Base-by-base conservation (phyloP, 805 yeast genomes). In the Komagataella ulmi region DNA sequence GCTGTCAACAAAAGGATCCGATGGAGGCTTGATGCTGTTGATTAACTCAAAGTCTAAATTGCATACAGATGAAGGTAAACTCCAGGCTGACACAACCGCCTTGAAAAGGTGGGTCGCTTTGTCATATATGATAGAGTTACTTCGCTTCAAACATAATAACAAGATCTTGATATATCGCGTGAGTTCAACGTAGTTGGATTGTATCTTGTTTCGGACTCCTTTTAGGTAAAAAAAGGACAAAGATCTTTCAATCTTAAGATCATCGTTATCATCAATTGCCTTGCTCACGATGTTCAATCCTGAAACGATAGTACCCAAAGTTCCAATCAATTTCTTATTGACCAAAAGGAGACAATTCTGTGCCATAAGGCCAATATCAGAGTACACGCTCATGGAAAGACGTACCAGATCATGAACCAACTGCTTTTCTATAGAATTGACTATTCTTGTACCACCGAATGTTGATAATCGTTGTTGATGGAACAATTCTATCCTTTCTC, bases 381-480 rank as follows among this genome's bases (percentile, higher is more conserved):
- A 69, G 60, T 87, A 91, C 0, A 83, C 71, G 0, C 96, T 86
- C 7, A 85, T 74, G 0, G 90, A 73, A 19, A 85, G 62, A 10
- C 68, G 63, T 12, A 85, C 79, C 7, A 90, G 69, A 62, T 88
- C 95, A 49, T 71, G 73, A 45, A 93, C 63, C 44, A 93, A 65
- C 1, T 70, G 51, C 51, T 72, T 76, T 55, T 89, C 97, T 7
- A 83, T 61, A 6, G 73, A 76, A 0, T 88, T 77, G 58, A 87
- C 86, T 6, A 81, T 69, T 55, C 96, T 73, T 3, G 85, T 80
- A 0, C 91, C 84, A 0, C 88, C 76, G 58, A 83, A 87, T 44
- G 86, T 72, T 1, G 80, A 70, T 23, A 84, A 77, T 57, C 98
- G 76, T 57, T 85, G 81, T 62, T 79, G 78, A 57, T 90, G 97